Evolutionary conservation across 345 rosid genomes (phyloP), one percentile per base, ranked within the genome.

Genomic region (Rubroshorea leprosula): DNA sequence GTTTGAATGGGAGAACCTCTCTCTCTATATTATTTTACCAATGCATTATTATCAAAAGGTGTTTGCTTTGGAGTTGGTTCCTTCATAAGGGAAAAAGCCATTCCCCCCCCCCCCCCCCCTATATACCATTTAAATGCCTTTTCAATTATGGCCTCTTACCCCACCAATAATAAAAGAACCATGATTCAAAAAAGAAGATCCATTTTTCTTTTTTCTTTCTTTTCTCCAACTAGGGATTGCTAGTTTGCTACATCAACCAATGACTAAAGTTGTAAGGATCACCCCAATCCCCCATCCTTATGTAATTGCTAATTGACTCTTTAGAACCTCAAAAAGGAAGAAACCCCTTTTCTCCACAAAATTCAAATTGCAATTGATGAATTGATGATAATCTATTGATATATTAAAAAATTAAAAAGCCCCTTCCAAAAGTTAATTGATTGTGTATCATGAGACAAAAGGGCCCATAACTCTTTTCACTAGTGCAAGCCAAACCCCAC

Each of bases 401-500:
- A 60, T 41, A 43, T 48, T 19, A 7, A 52, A 21, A 18, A 2
- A 41, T n/a, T n/a, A 44, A 29, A 53, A 50, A 35, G 51, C 53
- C 52, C 24, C 54, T 24, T 29, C 55, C 50, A 41, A 63, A 66
- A 73, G 68, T 57, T 63, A 61, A 74, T 70, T 71, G 80, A 80
- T 78, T 75, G 78, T 62, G 62, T 70, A 78, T 80, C 77, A 78
- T 69, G 82, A 76, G 80, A 76, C 79, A 72, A 44, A 65, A 64
- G 80, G 84, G 55, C 66, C 83, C 80, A 66, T 55, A 0, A 8
- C 66, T 58, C 77, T 83, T 83, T 80, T 83, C 79, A 65, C 73
- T 63, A 70, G 77, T 80, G 86, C 89, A 76, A 83, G 80, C 82
- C 62, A 70, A 78, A 68, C 72, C 83, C 83, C 80, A 70, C 80